Evolutionary conservation across 176 grass and related monocot species (phyloP).

Genomic region (Hordeum marinum): DNA sequence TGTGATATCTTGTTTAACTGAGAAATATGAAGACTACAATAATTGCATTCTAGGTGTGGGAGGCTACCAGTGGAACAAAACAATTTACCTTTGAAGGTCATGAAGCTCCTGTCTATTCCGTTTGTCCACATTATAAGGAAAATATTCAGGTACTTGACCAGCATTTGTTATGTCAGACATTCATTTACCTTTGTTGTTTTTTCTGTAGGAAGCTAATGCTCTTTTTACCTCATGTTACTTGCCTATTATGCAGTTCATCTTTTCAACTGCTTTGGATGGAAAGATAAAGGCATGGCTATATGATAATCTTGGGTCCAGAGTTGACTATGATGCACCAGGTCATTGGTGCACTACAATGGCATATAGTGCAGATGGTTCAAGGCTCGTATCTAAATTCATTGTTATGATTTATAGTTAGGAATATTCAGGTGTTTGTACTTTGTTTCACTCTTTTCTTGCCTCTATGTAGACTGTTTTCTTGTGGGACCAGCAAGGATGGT

Average conservation of each 20-base stretch:
- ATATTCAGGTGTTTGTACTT: slow-evolving; percentile 11
- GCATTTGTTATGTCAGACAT: neutral
- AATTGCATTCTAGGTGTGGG: slow-evolving; percentile 75
- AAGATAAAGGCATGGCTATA: slow-evolving; percentile 99
- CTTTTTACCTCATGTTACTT: slow-evolving; percentile 1
- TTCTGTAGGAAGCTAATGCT: neutral
- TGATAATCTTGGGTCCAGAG: slow-evolving; percentile 97
- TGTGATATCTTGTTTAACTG: neutral
- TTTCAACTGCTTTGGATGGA: slow-evolving; percentile 97
- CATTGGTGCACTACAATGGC: slow-evolving; percentile 99
- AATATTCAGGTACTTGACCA: slow-evolving; percentile 68
- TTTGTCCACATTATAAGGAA: slow-evolving; percentile 96
- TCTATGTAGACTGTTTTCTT: slow-evolving; percentile 84
- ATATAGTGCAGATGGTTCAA: slow-evolving; percentile 96
- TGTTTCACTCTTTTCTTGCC: neutral
- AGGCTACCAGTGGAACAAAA: slow-evolving; percentile 67
- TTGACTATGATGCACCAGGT: slow-evolving; percentile 98
- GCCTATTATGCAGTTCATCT: slow-evolving; percentile 70
- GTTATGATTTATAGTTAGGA: slow-evolving; percentile 15
- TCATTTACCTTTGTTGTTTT: neutral
- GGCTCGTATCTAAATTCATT: slow-evolving; percentile 39
- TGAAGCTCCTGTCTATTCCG: slow-evolving; percentile 97
- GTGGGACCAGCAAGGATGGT: slow-evolving; percentile 99
- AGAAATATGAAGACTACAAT: slow-evolving; percentile 21
- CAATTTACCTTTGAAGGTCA: slow-evolving; percentile 97